Evolutionary conservation across 2,329 filamentous ascomycete genomes (phyloP).

Genomic region (Fusarium luffae): DNA sequence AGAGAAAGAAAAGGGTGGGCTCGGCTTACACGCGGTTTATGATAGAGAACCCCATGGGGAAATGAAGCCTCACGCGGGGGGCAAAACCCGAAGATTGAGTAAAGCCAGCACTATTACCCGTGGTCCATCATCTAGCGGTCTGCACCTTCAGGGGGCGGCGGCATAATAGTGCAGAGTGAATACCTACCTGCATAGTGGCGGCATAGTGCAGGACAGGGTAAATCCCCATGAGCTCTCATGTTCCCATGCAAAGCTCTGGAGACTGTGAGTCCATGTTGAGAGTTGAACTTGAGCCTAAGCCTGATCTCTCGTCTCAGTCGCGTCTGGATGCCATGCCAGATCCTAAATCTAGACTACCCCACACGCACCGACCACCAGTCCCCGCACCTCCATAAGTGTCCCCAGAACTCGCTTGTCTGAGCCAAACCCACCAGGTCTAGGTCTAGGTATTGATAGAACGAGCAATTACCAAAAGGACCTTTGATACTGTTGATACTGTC

Average conservation of each 20-base stretch:
- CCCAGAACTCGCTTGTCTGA: conserved; percentile 29
- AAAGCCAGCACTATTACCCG: conserved; percentile 3
- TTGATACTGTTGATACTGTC: not conserved
- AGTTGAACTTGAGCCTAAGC: conserved; percentile 4
- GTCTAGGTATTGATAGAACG: not conserved
- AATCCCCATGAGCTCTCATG: conserved; percentile 35
- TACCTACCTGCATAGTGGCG: conserved; percentile 5
- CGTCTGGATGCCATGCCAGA: conserved; percentile 28
- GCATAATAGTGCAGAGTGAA: conserved; percentile 3
- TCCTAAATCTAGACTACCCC: conserved; percentile 42
- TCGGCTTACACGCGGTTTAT: conserved; percentile 32
- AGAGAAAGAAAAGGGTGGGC: conserved; percentile 29
- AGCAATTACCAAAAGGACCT: conserved; percentile 15
- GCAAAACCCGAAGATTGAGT: conserved; percentile 18
- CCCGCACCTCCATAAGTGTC: conserved; percentile 43
- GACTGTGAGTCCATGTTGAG: conserved; percentile 22
- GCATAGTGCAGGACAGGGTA: conserved; percentile 5
- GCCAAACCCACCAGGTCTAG: conserved; percentile 6
- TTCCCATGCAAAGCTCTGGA: conserved; percentile 12
- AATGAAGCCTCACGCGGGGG: conserved; percentile 36
- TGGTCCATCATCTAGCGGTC: conserved; percentile 21
- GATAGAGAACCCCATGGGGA: conserved; percentile 32
- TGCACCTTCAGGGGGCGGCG: conserved; percentile 22
- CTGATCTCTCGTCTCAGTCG: conserved; percentile 2
- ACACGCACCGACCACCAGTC: conserved; percentile 41